Evolutionary conservation across 306 rosid genomes (phyloP).

Genomic region (Echinosophora koreensis): DNA sequence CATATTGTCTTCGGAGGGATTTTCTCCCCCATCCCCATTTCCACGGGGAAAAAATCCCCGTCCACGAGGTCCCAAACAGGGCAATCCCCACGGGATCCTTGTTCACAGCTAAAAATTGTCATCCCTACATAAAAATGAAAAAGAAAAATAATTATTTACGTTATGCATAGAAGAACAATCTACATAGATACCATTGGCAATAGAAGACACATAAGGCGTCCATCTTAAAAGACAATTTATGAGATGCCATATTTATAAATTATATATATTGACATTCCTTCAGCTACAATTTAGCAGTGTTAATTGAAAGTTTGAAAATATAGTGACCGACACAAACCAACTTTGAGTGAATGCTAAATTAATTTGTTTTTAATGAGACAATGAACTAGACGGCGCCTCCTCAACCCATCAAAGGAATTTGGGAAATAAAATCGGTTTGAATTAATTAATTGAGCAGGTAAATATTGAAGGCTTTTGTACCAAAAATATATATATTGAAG

Average conservation of each 20-base stretch:
- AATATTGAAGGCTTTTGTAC: not conserved
- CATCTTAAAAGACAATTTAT: not conserved
- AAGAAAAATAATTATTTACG: not conserved
- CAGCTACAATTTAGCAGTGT: not conserved
- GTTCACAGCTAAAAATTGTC: too few species aligned
- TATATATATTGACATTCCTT: too few species aligned
- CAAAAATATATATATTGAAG: too few species aligned
- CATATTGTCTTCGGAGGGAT: too few species aligned
- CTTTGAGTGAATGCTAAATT: not conserved
- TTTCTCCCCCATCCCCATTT: too few species aligned
- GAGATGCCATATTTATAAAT: not conserved
- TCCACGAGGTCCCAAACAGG: too few species aligned
- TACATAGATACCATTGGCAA: not conserved
- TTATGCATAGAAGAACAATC: not conserved
- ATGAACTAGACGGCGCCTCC: not conserved
- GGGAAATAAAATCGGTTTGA: not conserved
- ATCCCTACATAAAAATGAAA: too few species aligned
- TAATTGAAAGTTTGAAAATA: constrained; percentile 13
- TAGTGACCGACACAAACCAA: not conserved
- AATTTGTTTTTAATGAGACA: not conserved
- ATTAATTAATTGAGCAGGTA: not conserved
- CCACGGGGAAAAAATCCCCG: too few species aligned
- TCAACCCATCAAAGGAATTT: not conserved
- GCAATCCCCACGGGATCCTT: too few species aligned
- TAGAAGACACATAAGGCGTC: not conserved